These are phyloP conservation scores for Sedum album DNA, from an alignment of 164 flowering plant genomes.

Conservation along the genomic window DNA sequence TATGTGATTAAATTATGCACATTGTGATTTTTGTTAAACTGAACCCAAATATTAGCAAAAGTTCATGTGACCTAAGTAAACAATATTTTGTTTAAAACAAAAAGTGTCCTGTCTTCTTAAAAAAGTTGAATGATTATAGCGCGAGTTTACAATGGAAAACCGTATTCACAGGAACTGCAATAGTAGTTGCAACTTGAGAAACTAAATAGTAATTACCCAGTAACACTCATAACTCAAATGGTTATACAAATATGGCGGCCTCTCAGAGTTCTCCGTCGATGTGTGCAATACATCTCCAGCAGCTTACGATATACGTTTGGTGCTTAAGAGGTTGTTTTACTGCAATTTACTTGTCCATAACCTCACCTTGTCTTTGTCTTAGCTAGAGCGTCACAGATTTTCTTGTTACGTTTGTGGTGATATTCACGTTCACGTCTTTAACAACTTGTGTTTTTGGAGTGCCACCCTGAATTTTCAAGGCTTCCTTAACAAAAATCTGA, in stretches of 20 bases:
- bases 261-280: not conserved
- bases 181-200: too few relatives aligned
- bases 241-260: not conserved
- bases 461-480: constrained; percentile 44
- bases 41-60: too few relatives aligned
- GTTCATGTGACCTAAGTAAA: too few relatives aligned
- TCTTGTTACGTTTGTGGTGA: constrained; percentile 46
- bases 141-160: not conserved
- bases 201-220: too few relatives aligned
- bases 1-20: too few relatives aligned
- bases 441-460: constrained; percentile 24
- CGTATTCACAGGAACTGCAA: too few relatives aligned
- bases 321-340: not conserved
- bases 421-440: not conserved
- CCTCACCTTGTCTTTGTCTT: constrained; percentile 27
- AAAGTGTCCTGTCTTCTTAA: too few relatives aligned
- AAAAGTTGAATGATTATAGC: not conserved
- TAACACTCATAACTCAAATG: not conserved
- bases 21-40: too few relatives aligned
- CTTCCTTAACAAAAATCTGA: constrained; percentile 64
- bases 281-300: not conserved
- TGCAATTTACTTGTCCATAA: not conserved
- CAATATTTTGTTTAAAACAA: too few relatives aligned
- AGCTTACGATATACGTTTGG: not conserved
- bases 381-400: constrained; percentile 46